These are phyloP conservation scores for Fusarium sp. DNA, from an alignment of 2,329 filamentous ascomycete genomes.

Conservation along the genomic window DNA sequence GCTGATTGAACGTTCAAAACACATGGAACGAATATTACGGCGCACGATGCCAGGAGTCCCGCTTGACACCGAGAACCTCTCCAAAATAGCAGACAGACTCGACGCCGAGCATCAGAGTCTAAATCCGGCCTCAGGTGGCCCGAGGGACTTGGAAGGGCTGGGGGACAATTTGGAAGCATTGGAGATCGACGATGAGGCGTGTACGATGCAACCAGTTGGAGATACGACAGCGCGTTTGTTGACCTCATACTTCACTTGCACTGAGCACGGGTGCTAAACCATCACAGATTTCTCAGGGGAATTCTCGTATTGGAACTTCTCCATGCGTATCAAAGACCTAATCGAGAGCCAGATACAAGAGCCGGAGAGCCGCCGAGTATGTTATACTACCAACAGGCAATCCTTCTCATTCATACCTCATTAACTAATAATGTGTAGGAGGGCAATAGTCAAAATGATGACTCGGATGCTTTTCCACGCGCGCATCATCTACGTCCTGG, in stretches of 20 bases:
- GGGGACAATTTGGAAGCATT: background rate
- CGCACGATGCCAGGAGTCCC: background rate
- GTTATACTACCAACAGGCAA: background rate
- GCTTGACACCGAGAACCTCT: background rate
- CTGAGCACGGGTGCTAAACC: background rate
- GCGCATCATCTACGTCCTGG: background rate
- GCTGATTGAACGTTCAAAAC: background rate
- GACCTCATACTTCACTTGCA: background rate
- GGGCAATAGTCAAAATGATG: background rate
- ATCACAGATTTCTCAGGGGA: background rate
- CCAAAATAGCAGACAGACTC: background rate
- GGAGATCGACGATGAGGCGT: slow-evolving; percentile 1
- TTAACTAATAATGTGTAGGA: background rate
- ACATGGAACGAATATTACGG: slow-evolving; percentile 1
- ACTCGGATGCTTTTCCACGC: background rate
- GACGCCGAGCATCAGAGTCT: background rate
- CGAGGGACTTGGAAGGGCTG: background rate
- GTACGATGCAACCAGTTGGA: background rate
- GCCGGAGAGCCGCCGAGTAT: background rate
- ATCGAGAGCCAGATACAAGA: background rate
- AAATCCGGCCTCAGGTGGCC: background rate
- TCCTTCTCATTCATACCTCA: too few species aligned
- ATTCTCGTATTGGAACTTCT: slow-evolving; percentile 4
- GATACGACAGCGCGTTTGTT: background rate
- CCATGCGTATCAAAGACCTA: background rate